Base-by-base conservation (phyloP, 1,139 yeast genomes). In the Blastobotrys indianensis region DNA sequence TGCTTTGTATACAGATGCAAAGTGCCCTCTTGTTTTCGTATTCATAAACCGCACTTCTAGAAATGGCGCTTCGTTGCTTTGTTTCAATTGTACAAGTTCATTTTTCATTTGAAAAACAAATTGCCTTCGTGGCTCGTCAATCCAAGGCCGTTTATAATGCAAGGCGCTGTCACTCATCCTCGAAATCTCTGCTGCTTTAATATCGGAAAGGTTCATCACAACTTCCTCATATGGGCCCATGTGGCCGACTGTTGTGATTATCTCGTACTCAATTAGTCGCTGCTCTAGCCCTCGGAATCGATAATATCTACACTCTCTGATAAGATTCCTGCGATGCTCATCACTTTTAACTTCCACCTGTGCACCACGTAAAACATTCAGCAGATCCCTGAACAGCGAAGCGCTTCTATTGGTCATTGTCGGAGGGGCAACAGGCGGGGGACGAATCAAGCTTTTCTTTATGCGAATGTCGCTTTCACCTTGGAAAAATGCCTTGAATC, bases 211-310 rank as follows among this genome's bases (percentile, higher is more conserved):
- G 31, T 73, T 64, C 1, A 88, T 53, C 0, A 77, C 56, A 9
- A 87, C 83, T 52, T 82, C 88, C 52, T 78, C 79, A 2, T 42
- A 35, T 9, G 13, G 32, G 4, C 40, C 41, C 17, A n/a, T 7
- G 2, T 13, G 33, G 8, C 56, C 52, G 10, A 61, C 59, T 1
- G 72, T 59, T 52, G 75, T 65, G 0, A 66, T 50, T 15, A 85
- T 71, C 32, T 63, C 64, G 54, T 74, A 77, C 37, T 74, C 75
- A n/a, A 84, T 62, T 33, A 87, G 63, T 49, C 74, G 67, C 64
- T 88, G 95, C 61, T 85, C 94, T 38, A 88, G 68, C 41, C 80
- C 88, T 44, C 77, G 65, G 56, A 88, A 82, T 44, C 94, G 72
- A 63, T 85, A 88, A 64, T 83, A 88, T 41, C 75, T 72, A 53